phyloP scores from a whole-genome alignment of 169 alveolate genomes.

The Plasmodium yoelii region DNA sequence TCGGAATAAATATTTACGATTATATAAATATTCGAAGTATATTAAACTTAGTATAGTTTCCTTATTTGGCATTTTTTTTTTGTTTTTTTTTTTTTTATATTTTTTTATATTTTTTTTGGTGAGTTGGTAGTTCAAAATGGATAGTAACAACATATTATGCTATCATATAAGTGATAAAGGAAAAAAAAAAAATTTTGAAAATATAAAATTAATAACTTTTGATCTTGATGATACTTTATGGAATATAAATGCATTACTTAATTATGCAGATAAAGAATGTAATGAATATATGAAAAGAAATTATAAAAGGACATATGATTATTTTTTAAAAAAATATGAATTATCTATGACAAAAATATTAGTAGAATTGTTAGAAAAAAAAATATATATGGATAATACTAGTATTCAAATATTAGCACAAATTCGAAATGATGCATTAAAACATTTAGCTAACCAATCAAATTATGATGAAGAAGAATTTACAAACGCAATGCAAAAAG shows the following conservation, averaged over 20 bases:
- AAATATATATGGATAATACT: slow-evolving; percentile 10
- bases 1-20: no score
- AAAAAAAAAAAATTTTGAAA: slow-evolving; percentile 26
- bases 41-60: no score
- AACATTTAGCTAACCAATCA: slow-evolving; percentile 50
- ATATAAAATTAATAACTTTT: slow-evolving; percentile 56
- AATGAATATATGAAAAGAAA: slow-evolving; percentile 53
- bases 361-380: slow-evolving; percentile 20
- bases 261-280: slow-evolving; percentile 67
- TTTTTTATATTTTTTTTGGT: no score
- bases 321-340: slow-evolving; percentile 28
- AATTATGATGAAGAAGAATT: slow-evolving; percentile 58
- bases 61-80: no score
- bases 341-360: slow-evolving; percentile 45
- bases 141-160: slow-evolving; percentile 6
- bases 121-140: not conserved
- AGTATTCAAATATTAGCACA: slow-evolving; percentile 40
- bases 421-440: slow-evolving; percentile 51
- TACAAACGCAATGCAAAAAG: slow-evolving; percentile 26
- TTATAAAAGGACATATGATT: slow-evolving; percentile 52
- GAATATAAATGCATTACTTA: slow-evolving; percentile 53
- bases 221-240: slow-evolving; percentile 72
- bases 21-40: no score
- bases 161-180: slow-evolving; percentile 56
- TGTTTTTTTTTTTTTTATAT: not conserved